Base-by-base conservation (phyloP, 306 rosid species). In the Cicer bijugum region DNA sequence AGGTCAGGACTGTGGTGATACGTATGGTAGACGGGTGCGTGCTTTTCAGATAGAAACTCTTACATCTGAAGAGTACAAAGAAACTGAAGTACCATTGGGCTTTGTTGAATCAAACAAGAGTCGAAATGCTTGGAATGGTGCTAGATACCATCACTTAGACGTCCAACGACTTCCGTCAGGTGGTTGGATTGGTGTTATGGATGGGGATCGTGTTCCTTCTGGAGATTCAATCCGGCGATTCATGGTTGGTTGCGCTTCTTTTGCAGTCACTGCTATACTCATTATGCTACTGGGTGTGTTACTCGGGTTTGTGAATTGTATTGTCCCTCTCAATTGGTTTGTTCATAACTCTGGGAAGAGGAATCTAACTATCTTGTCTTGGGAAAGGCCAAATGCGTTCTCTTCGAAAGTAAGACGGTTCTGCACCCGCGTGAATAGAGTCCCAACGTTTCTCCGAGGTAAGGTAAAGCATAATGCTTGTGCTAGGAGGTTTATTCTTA, bases 1-100 rank as follows among this genome's bases (percentile, higher is more conserved):
- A 72, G 99, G 99, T 51, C 99, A 91, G 77, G 97, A 95, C 83
- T 91, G 97, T 60, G 96, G 96, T 42, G 97, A 95, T 76, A 95
- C 99, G 4, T 95, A 95, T 71, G 99, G 99, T 50, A 88, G 77
- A 81, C 72, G 83, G 48, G 84, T 90, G 68, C 93, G 84, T 4
- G 80, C 77, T 83, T 95, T 95, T 71, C 90, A 88, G 88, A 86
- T 95, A 35, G 93, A 95, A 69, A 85, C 88, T 72, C 99, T 95
- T 62, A 86, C 93, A 9, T 64, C 33, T 44, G 85, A 85, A 33
- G 92, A 87, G 9, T 91, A 87, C 72, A 84, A 85, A 78, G 99
- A 95, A 86, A 82, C 85, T 74, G 97, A 95, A 87, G 97, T 90
- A 10, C 82, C 92, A 5, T 75, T 77, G 38, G 96, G 96, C 52